Base-by-base conservation (phyloP, 768 basidiomycete species). In the Cytidiella melzeri region DNA sequence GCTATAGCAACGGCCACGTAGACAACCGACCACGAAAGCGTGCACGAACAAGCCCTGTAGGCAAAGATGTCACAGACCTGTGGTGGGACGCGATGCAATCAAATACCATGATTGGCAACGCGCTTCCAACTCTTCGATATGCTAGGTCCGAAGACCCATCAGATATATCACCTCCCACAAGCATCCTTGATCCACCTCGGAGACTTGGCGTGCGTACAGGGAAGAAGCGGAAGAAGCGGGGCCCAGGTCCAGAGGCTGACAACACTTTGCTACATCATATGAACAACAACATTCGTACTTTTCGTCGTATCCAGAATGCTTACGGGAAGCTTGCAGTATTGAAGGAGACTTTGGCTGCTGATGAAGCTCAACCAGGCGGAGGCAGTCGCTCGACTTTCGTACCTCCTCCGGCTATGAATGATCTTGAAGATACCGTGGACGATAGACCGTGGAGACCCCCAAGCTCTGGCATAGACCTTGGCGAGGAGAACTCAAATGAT, bases 41-140 rank as follows among this genome's bases (percentile, higher is more conserved):
- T 34, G 66, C 71, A 11, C 77, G 83, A 27, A 73, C 74, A 20
- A 70, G 65, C 23, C 47, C 60, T 13, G 64, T 71, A 34, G 68
- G 71, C 48, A 70, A 73, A 41, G 76, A 77, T 37, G 57, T 71
- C 3, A 69, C 73, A 5, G 76, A 81, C 30, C 64, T 83, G 5
- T 92, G 89, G 89, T 91, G 88, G 88, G 72, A 76, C 24, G 83
- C 82, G 3, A 73, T 81, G 30, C 79, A 79, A 55, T 80, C 77
- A 2, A 80, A 84, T 56, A 59, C 70, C 1, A 69, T 88, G 19
- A 64, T 87, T 23, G 75, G 73, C 21, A 84, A 82, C 51, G 86
- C 83, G 9, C 67, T 89, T 21, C 86, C 76, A 68, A 15, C 72
- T 64, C 58, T 67, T 64, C 25, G 67, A 63, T 9, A 57, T 45